Evolutionary conservation across 2,329 filamentous ascomycete genomes (phyloP).

Genomic region (Aureobasidium uvarum): DNA sequence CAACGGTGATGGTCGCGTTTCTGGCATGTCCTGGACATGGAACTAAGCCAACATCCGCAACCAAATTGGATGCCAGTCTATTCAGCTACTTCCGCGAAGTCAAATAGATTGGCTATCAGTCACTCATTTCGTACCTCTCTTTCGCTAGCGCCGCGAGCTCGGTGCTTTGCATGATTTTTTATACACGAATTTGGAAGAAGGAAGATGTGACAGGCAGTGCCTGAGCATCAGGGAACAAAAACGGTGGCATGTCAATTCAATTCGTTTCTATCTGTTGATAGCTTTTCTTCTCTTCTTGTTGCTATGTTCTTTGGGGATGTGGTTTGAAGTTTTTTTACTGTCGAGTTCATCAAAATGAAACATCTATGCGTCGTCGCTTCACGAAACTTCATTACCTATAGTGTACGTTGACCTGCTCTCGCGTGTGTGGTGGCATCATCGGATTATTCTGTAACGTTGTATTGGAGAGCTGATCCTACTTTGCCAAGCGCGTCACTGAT

Average conservation of each 20-base stretch:
- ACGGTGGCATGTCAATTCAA: conserved; percentile 10
- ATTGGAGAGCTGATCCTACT: conserved; percentile 11
- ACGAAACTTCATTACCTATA: background rate
- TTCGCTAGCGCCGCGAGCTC: conserved; percentile 26
- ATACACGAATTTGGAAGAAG: conserved; percentile 16
- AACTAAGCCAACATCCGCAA: conserved; percentile 29
- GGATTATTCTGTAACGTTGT: background rate
- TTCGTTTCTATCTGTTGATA: conserved; percentile 27
- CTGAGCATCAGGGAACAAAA: conserved; percentile 3
- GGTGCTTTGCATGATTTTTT: conserved; percentile 23
- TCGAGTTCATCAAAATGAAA: conserved; percentile 13
- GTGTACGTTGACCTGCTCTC: background rate
- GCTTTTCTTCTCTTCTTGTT: conserved; percentile 25
- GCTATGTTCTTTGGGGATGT: conserved; percentile 19
- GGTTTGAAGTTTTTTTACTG: conserved; percentile 1
- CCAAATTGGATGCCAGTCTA: background rate
- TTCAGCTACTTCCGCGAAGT: conserved; percentile 23
- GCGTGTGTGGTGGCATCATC: background rate
- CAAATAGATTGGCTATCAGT: conserved; percentile 9
- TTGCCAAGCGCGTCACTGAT: conserved; percentile 3
- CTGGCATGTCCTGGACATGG: conserved; percentile 46
- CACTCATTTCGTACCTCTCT: conserved; percentile 26
- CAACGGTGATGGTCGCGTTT: conserved; percentile 42
- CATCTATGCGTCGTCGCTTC: background rate
- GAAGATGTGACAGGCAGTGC: conserved; percentile 26